Evolutionary conservation across 2,329 filamentous ascomycete genomes (phyloP), one percentile per base, ranked within the genome.

Genomic region (Plenodomus tracheiphilus): DNA sequence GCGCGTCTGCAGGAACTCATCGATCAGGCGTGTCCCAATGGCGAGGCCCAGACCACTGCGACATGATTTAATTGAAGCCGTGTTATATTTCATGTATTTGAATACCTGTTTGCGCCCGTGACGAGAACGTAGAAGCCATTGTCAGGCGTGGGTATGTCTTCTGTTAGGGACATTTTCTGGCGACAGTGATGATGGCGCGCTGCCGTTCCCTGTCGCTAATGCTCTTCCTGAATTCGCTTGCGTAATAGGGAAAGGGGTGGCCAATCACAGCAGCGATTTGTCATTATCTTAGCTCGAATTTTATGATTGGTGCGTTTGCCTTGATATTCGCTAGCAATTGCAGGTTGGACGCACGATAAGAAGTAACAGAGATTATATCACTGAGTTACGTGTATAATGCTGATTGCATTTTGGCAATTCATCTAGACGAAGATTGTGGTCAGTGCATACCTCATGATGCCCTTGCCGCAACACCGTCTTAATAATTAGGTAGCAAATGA

Each of bases 21-120:
- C 90, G 61, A 96, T 93, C 47, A 96, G 80, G 52, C 91, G 89
- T 66, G 88, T 85, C 69, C 88, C 89, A 59, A 89, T 91, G 46
- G 87, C 86, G 62, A 93, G 88, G 38, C 93, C 93, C 38, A 97
- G 85, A 52, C 93, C 93, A 69, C 93, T 97, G 71, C 18, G 19
- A 21, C 37, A 20, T n/a, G 25, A 63, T 76, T 53, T 77, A 68
- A 57, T 48, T 11, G 7, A 19, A 11, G 7, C 2, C 8, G 11
- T 28, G 25, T 1, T 4, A n/a, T 13, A 4, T 1, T 2, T 1
- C 2, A 4, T 11, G 8, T 2, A 7, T 8, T 8, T 13, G 9
- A 38, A 18, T 80, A 92, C 91, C 89, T 92, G 73, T 95, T 96
- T 30, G 89, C 89, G 44, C 91, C 91, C 0, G 91, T 96, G 35